Evolutionary conservation across 148 eudicot genomes (phyloP).

Genomic region (Polygonum maritimum): DNA sequence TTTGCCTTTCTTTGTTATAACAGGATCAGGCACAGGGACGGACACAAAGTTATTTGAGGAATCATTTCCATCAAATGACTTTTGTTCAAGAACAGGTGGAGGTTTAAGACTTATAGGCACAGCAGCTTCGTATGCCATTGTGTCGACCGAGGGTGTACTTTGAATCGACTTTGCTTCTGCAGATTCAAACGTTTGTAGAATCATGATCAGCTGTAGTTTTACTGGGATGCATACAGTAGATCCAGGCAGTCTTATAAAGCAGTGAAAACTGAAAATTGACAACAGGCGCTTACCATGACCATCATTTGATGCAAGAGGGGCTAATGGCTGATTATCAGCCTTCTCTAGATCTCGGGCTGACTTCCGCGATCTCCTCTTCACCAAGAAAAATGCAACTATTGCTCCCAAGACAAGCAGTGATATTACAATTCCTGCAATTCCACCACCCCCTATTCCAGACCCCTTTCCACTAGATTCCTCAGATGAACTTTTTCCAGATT

Average conservation of each 20-base stretch:
- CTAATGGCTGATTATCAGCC: constrained; percentile 39
- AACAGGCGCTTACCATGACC: constrained; percentile 27
- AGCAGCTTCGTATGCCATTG: neutral
- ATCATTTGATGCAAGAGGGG: constrained; percentile 44
- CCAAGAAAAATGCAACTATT: constrained; percentile 49
- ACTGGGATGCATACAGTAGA: neutral
- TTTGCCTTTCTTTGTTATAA: constrained; percentile 50
- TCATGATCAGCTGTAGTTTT: neutral
- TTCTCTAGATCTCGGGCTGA: constrained; percentile 67
- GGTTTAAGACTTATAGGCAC: constrained; percentile 13
- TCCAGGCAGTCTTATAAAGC: neutral
- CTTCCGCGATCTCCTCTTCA: constrained; percentile 64
- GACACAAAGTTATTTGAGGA: constrained; percentile 21
- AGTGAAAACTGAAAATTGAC: neutral
- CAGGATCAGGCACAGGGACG: constrained; percentile 16
- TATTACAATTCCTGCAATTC: constrained; percentile 68
- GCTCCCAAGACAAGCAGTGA: constrained; percentile 66
- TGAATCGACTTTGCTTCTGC: constrained; percentile 15
- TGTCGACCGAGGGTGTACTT: constrained; percentile 8
- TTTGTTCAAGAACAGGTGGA: constrained; percentile 14
- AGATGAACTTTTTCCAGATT: constrained; percentile 27
- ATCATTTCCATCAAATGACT: constrained; percentile 19
- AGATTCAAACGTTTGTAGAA: neutral
- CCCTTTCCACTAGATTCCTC: constrained; percentile 32
- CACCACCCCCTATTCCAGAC: constrained; percentile 80